Evolutionary conservation across 306 rosid species (phyloP), one percentile per base, ranked within the genome.

Genomic region (Cucurbita ficifolia): DNA sequence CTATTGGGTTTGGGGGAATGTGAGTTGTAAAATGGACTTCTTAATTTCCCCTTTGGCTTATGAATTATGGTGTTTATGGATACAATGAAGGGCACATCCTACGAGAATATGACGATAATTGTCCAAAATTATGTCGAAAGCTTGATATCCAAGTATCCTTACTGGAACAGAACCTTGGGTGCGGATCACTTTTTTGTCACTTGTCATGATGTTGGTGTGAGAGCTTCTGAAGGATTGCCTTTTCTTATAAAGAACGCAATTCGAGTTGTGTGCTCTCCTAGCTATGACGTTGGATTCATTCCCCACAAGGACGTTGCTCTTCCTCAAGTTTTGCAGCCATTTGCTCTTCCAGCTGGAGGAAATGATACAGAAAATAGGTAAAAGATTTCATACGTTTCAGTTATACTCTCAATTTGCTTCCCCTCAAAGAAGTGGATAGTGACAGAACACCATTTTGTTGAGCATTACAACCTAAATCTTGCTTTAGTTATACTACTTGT

Each of bases 111-210:
- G 99, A 94, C 99, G 8, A 78, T 91, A 42, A 90, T 94, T 77
- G 96, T 91, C 69, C 95, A 83, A 80, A 82, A 87, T 77, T 94
- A 94, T 65, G 91, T 94, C 83, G 95, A 87, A 78, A 40, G 91
- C 80, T 88, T 94, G 81, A 94, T 91, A 22, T 70, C 84, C 84
- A 94, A 94, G 84, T 94, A 91, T 86, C 99, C 99, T 67, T 94
- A 94, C 85, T 94, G 99, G 99, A 94, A 94, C 80, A 80, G 95
- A 84, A 94, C 99, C 73, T 82, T 94, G 87, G 99, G 99, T 24
- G 91, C 95, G 17, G 99, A 94, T 83, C 99, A 94, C 61, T 86
- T 94, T 76, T 91, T 94, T 75, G 97, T 94, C 82, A 89, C 99
- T 75, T 91, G 99, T 83, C 99, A 90, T 82, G 97, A 94, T 85